Base-by-base conservation (phyloP, 371 early-diverging fungal species). In the Umbelopsis sp. region DNA sequence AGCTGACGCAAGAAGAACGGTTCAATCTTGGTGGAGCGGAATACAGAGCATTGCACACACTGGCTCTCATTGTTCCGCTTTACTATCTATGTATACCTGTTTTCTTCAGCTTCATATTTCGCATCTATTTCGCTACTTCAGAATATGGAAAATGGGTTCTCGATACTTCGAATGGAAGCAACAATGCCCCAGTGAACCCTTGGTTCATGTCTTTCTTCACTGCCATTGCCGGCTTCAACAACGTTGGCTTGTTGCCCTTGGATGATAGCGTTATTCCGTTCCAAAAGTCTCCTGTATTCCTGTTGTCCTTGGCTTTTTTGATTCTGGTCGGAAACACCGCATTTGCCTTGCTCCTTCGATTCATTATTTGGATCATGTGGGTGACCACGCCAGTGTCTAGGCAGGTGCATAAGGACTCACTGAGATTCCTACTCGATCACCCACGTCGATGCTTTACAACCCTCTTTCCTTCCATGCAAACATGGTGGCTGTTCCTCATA, bases 131-230 rank as follows among this genome's bases (percentile, higher is more conserved):
- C 10, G 81, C 77, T 10, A 37, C 50, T 2, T 74, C 77, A 6
- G 38, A 35, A 16, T 79, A 73, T 68, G 74, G 77, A 7, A 72
- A 74, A 63, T 53, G 72, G 0, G 72, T 76, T 0, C 48, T 77
- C 4, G 9, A 57, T 29, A 74, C 71, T 2, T 63, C 71, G 8
- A 76, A 77, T 48, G 29, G 50, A 16, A 64, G 64, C n/a, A 68
- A 66, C 4, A 74, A 11, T 16, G 75, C 72, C 0, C 79, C 84
- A 0, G 72, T 77, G 0, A 68, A 83, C 16, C 73, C 76, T 4
- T 83, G 84, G 84, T 72, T 79, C 50, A 81, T 83, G 53, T 78
- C 77, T 4, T 80, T 83, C 68, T 83, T 81, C 45, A 51, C 72
- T 62, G 73, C 73, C 44, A 24, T 83, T 7, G 80, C 84, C 0